Evolutionary conservation across 768 basidiomycete species (phyloP), one percentile per base, ranked within the genome.

Genomic region (Mycena olivaceomarginata): DNA sequence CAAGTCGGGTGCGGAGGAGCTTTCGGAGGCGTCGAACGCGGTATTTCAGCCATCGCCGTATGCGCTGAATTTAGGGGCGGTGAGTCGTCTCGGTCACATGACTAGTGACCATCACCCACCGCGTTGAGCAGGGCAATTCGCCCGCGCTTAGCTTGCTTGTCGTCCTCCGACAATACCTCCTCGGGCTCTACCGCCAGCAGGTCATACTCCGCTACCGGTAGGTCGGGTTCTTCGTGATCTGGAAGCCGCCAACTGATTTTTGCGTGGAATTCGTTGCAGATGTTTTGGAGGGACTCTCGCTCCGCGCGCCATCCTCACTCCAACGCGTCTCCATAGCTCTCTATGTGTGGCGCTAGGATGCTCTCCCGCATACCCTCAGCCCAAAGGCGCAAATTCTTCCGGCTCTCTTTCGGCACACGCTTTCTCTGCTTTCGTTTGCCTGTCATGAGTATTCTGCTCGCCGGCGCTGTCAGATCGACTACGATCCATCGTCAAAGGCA

Each of bases 361-460:
- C 46, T 37, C 63, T 76, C 68, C 7, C 75, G 68, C 2, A 5
- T 51, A 13, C 75, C 75, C n/a, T 70, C 75, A 2, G 75, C 68
- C 75, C 75, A 76, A 1, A 65, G 39, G 2, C 75, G 75, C 4
- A 68, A 20, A 56, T 51, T 75, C 25, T 65, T 63, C 6, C 59
- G 59, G 3, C 62, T 13, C 10, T 68, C 67, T 37, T 65, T 68
- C 5, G 48, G 12, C 7, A 75, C 22, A 8, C 67, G 59, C 31
- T 41, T 51, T 8, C 70, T 43, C 45, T 25, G 25, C 10, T 20
- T 48, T 22, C 46, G 45, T 31, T 31, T 31, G 8, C 31, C 25
- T 11, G 45, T 1, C 57, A 59, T 59, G 5, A 4, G 8, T 20
- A 22, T 31, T 25, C 57, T 31, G 11, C 57, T 22, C 22, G 31